Base-by-base conservation (phyloP, 1,139 yeast species). In the Scheffersomyces stambukii region DNA sequence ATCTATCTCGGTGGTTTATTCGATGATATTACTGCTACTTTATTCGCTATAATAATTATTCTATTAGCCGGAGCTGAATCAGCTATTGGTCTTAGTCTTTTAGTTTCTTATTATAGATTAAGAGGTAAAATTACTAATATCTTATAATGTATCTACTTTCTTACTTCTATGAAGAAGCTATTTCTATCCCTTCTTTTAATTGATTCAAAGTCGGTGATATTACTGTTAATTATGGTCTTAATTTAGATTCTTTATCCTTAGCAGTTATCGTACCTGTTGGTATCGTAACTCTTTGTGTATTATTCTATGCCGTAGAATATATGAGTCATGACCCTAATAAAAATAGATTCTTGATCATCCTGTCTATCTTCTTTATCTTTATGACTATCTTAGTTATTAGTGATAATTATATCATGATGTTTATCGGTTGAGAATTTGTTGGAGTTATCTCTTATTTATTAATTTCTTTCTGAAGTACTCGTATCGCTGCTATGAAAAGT, bases 61-160 rank as follows among this genome's bases (percentile, higher is more conserved):
- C 20, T 32, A 22, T 28, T 32, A 27, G 36, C 31, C 11, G 33
- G 32, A 8, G 32, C 31, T 20, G 32, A 30, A 20, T 30, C 33
- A 21, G 33, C 34, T 9, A 30, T 30, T 11, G 33, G 34, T 16
- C 16, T 30, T 19, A 30, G 33, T 24, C 19, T 29, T 19, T 30
- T 30, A 30, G 30, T 30, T 10, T 24, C 14, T 30, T 28, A 6
- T 16, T 16, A 16, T 29, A 29, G 34, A 19, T 30, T 29, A 29
- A 29, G 33, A 29, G 34, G 34, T 17, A 24, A 24, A 21, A 17
- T 21, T 13, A 28, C 28, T 27, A 28, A 30, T 20, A 21, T 32
- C 17, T 8, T 16, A 6, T 16, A 16, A 16, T 16, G 18, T 15
- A 20, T 32, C 27, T 31, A 25, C 19, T 31, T 21, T 21, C 27